Base-by-base conservation (phyloP, 2,329 filamentous ascomycete genomes). In the Lasiodiplodia sp. region DNA sequence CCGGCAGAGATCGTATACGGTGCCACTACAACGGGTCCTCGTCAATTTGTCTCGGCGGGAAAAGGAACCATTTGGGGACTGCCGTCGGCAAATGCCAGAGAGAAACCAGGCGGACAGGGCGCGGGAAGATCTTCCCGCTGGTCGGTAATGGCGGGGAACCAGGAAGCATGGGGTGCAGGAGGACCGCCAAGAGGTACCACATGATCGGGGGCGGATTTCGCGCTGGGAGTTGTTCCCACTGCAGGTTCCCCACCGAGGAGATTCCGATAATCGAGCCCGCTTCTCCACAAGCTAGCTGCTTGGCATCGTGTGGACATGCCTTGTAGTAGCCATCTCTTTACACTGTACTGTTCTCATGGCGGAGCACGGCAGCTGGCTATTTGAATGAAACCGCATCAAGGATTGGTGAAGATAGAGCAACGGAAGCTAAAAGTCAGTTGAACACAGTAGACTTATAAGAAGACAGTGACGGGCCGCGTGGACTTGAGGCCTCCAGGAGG, bases 141-240 rank as follows among this genome's bases (percentile, higher is more conserved):
- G 55, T n/a, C 10, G n/a, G 55, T 37, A 25, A 58, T 11, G n/a
- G 55, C 31, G 40, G 23, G 40, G 40, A 62, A 49, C 40, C 31
- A 49, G 57, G 25, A 34, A 49, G 37, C 28, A 8, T 25, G 55
- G 55, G 14, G 25, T 25, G 28, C 40, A 25, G 23, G 38, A 12
- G 40, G 23, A 18, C 28, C 28, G 58, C 58, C 58, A 62, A 62
- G 58, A 49, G 23, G 38, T n/a, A 12, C 14, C 28, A 49, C 40
- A 62, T 62, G 58, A 49, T 49, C 14, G 11, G 14, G 23, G 23
- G 16, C 31, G 40, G 40, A 25, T 34, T 49, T 37, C 40, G 31
- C 18, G 40, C 40, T 47, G 40, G 40, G 18, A 47, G 40, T 47
- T 8, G 40, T 47, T 16, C 40, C 16, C 8, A n/a, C 40, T n/a